Percentiles rank a stretch among this genome's conserved stretches.
phyloP scores from a whole-genome alignment of 2,329 filamentous ascomycete genomes.

The Pseudofabraea citricarpa region DNA sequence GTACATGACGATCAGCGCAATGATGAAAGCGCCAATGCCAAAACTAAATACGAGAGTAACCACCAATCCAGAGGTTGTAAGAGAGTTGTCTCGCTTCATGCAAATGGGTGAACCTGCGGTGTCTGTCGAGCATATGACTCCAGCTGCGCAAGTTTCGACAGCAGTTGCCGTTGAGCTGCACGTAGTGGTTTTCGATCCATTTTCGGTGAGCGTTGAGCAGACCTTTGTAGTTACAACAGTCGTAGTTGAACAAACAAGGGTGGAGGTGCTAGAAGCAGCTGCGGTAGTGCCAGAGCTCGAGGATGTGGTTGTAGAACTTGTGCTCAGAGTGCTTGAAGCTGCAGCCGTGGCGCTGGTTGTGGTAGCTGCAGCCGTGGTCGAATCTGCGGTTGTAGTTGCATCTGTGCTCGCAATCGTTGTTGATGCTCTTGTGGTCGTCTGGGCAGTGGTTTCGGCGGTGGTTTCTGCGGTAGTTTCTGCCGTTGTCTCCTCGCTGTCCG shows the following conservation, averaged over 20 bases:
- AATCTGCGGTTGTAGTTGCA: constrained; percentile 3
- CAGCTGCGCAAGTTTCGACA: constrained; percentile 14
- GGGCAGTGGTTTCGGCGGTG: not conserved
- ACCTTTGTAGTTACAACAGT: constrained; percentile 9
- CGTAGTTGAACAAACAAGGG: constrained; percentile 11
- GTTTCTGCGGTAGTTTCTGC: not conserved
- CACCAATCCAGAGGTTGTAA: constrained; percentile 17
- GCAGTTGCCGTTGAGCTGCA: constrained; percentile 13
- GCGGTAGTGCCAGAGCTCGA: constrained; percentile 1
- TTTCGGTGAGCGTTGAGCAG: constrained; percentile 5
- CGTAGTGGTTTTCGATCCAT: constrained; percentile 3
- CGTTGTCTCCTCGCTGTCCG: not conserved
- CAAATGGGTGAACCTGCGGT: constrained; percentile 9
- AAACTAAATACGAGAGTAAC: constrained; percentile 17
- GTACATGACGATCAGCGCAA: constrained; percentile 7
- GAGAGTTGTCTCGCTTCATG: constrained; percentile 15
- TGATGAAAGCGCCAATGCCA: constrained; percentile 10
- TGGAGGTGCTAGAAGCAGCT: constrained; percentile 5
- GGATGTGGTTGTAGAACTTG: constrained; percentile 1
- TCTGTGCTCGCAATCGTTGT: constrained; percentile 5
- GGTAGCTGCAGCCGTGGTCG: constrained; percentile 4
- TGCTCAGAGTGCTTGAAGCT: constrained; percentile 2
- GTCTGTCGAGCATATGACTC: constrained; percentile 14
- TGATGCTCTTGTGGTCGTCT: not conserved
- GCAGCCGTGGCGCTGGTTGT: constrained; percentile 2